Evolutionary conservation across 2,329 filamentous ascomycete genomes (phyloP).

Genomic region (Arthrobotrys sphaeroides): DNA sequence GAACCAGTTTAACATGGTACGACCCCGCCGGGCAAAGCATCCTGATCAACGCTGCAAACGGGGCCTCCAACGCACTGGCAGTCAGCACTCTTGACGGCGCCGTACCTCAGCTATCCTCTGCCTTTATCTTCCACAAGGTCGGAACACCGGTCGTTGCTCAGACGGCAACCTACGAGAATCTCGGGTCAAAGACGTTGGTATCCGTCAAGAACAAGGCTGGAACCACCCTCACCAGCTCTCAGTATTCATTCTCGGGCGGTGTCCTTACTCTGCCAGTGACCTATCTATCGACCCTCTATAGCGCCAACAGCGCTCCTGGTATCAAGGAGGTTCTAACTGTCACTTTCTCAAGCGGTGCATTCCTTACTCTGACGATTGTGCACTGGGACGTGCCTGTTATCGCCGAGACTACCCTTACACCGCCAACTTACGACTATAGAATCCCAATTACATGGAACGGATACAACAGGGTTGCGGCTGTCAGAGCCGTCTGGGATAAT

Average conservation of each 20-base stretch:
- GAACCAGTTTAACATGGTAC: constrained; percentile 65
- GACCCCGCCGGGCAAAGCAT: constrained; percentile 66
- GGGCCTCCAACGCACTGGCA: constrained; percentile 65
- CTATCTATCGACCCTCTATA: constrained; percentile 65
- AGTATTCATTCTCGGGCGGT: constrained; percentile 66
- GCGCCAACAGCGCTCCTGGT: constrained; percentile 62
- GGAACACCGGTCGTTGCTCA: constrained; percentile 60
- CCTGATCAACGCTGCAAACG: constrained; percentile 63
- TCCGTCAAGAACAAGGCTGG: constrained; percentile 62
- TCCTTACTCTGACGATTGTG: constrained; percentile 65
- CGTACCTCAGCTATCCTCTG: constrained; percentile 65
- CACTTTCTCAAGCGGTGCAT: constrained; percentile 66
- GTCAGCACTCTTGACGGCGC: constrained; percentile 66
- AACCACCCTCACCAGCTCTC: constrained; percentile 61
- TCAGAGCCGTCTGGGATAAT: constrained; percentile 66
- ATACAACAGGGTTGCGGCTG: constrained; percentile 65
- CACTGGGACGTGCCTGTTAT: constrained; percentile 66
- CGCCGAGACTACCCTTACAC: constrained; percentile 53
- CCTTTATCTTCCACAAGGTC: constrained; percentile 66
- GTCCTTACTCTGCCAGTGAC: constrained; percentile 62
- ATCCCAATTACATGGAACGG: constrained; percentile 65
- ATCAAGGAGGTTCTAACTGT: constrained; percentile 66
- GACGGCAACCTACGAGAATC: constrained; percentile 66
- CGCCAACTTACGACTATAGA: constrained; percentile 63
- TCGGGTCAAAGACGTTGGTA: constrained; percentile 65